Conservation (phyloP, 768 basidiomycete genomes). For the Boletus subcaerulescens region DNA sequence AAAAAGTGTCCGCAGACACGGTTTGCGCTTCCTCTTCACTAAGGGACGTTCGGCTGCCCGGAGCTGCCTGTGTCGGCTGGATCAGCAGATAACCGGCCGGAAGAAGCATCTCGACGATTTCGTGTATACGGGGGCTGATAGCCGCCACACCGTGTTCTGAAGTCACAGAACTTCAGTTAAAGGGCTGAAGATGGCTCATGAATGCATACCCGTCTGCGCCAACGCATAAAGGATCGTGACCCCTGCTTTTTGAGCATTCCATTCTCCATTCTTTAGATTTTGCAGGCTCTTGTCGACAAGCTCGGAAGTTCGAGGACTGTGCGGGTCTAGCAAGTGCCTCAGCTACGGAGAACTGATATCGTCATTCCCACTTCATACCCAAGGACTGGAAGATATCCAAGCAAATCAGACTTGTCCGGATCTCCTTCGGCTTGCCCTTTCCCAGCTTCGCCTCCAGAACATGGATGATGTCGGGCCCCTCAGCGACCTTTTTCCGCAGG, state of each 20-base stretch:
- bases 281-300: constrained; percentile 15
- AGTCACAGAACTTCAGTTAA: background rate
- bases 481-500: constrained; percentile 7
- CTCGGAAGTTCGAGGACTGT: constrained; percentile 2
- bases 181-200: background rate
- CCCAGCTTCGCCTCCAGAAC: constrained; percentile 14
- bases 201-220: constrained; percentile 16
- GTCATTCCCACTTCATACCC: constrained; percentile 3
- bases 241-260: constrained; percentile 23
- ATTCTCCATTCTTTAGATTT: background rate
- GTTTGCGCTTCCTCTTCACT: too few species aligned
- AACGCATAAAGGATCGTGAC: constrained; percentile 23
- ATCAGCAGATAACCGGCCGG: background rate
- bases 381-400: constrained; percentile 20
- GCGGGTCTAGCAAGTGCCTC: constrained; percentile 1
- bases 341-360: background rate
- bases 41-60: too few species aligned
- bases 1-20: too few species aligned
- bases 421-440: constrained; percentile 9
- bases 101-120: background rate
- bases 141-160: background rate
- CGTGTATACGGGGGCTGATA: background rate
- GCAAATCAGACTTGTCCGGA: constrained; percentile 19
- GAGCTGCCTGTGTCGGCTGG: background rate
- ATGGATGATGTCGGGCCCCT: constrained; percentile 6